Evolutionary conservation across 2,329 filamentous ascomycete genomes (phyloP), one percentile per base, ranked within the genome.

Genomic region (Rhynchosporium secalis): DNA sequence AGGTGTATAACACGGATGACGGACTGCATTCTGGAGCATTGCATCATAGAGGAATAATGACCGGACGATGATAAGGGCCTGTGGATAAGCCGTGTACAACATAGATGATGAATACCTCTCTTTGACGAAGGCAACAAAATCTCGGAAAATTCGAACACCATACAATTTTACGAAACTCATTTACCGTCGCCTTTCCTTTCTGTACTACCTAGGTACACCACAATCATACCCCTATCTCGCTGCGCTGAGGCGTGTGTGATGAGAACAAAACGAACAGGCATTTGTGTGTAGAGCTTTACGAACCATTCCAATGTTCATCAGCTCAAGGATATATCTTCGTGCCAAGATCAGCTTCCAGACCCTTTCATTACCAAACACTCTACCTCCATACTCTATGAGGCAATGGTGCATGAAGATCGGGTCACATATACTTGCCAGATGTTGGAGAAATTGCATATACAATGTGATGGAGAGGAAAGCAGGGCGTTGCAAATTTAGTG

Each of bases 331-430:
- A 67, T 75, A 70, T 78, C 75, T 78, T 79, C 79, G 78, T 81
- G 79, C 79, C 79, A 75, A 81, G 78, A 81, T 73, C 67, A 74
- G 72, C 64, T 68, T 60, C 60, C 65, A 71, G 62, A 74, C 73
- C 78, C 71, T 71, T 78, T 78, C 74, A 86, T 87, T 87, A 88
- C 85, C 85, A 88, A 87, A 85, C 84, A 86, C 81, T 76, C 76
- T 78, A 77, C 51, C 77, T 79, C 70, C 66, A 68, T 68, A 60
- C 73, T 76, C 77, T 71, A 75, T 83, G 77, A 76, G 81, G 79
- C 76, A 78, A 77, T 75, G 78, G 83, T 86, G 84, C 82, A 87
- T 87, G 84, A 81, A 86, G 82, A 81, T 78, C 76, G 78, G 82
- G 69, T 81, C 78, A 70, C 60, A 65, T 60, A 65, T 66, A 56